These are phyloP conservation scores for Priceomyces melissophilus DNA, from an alignment of 805 yeast genomes.

Conservation along the genomic window DNA sequence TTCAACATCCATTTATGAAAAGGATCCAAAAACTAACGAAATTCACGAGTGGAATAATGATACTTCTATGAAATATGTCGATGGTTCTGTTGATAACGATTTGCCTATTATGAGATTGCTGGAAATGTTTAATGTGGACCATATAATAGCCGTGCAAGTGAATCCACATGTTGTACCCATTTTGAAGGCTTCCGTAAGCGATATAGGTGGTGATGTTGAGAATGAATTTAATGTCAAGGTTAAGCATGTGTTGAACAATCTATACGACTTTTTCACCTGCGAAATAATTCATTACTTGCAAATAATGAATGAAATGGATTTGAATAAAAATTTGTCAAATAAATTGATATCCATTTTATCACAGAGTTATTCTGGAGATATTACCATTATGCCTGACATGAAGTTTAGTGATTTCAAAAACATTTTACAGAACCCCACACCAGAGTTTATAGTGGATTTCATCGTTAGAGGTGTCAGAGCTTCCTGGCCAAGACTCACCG, in stretches of 20 bases:
- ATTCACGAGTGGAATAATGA: constrained; percentile 78
- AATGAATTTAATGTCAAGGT: constrained; percentile 55
- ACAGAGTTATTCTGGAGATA: constrained; percentile 90
- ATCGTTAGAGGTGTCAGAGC: constrained; percentile 83
- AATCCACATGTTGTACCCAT: constrained; percentile 95
- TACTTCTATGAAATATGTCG: constrained; percentile 77
- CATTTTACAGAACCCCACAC: constrained; percentile 77
- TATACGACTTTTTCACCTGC: constrained; percentile 57
- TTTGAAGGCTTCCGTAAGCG: constrained; percentile 61
- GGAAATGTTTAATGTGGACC: constrained; percentile 97
- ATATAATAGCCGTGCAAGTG: constrained; percentile 95
- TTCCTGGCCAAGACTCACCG: constrained; percentile 88
- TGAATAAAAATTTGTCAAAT: constrained; percentile 67
- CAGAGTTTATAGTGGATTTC: constrained; percentile 66
- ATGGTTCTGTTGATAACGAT: constrained; percentile 95
- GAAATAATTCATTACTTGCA: constrained; percentile 80
- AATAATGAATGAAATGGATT: constrained; percentile 69
- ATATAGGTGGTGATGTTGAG: constrained; percentile 68
- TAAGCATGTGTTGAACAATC: constrained; percentile 48
- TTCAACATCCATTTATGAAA: constrained; percentile 80
- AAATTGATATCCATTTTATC: constrained; percentile 72
- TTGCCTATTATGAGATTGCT: constrained; percentile 85
- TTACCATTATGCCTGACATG: constrained; percentile 84
- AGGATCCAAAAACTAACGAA: constrained; percentile 67
- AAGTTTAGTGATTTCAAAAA: constrained; percentile 55